Evolutionary conservation across 2,329 filamentous ascomycete genomes (phyloP), one percentile per base, ranked within the genome.

Genomic region (Hymenoscyphus albidus): DNA sequence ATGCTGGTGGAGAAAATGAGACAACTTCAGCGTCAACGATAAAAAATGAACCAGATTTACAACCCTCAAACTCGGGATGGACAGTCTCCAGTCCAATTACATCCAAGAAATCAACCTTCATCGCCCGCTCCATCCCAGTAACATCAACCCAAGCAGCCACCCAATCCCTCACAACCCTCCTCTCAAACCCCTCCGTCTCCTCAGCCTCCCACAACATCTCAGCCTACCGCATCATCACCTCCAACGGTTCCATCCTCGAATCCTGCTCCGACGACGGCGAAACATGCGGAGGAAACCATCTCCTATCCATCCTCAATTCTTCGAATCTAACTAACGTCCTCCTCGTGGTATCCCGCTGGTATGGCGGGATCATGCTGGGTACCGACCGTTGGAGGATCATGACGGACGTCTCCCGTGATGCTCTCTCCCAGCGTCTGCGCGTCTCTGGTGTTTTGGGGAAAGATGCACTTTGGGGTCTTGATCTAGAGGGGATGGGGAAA

Each of bases 311-410:
- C 35, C 78, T 88, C 75, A 79, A 81, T 62, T 82, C 84, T 64
- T 77, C 80, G 5, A 77, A 81, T 58, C 75, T 82, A 4, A 78
- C 80, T 13, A 81, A 85, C 68, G 82, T 81, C 0, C 72, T 88
- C 1, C 81, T 88, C 14, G 83, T 88, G 6, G 79, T 88, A 69
- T 85, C 83, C 16, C 78, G 86, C 42, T 88, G 85, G 85, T 88
- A 83, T 66, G 85, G 86, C 22, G 86, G 86, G 7, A 76, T 85
- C 10, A 81, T 88, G 79, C 79, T 88, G 2, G 85, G 86, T 0
- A 81, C 83, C 0, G 85, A 88, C 70, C 80, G 86, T 18, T 88
- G 85, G 84, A 79, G 84, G 13, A 79, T 88, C 65, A 88, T 88
- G 83, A 80, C 82, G 2, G 81, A 82, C 65, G 83, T 82, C 54